phyloP scores from a whole-genome alignment of 108 stramenopile species.

The Parietichytrium sp. region DNA sequence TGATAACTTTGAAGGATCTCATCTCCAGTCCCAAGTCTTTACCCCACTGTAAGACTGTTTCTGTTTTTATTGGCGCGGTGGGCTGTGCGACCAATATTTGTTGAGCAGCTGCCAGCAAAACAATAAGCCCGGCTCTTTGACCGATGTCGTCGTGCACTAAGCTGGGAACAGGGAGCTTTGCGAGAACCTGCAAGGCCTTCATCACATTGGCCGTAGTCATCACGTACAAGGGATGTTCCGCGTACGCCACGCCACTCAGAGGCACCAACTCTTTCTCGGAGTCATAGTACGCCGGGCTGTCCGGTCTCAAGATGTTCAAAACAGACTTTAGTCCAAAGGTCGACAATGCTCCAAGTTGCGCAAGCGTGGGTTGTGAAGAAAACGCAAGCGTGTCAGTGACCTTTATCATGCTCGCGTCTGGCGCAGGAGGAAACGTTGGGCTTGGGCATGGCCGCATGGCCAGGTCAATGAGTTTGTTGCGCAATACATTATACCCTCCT shows the following conservation, averaged over 20 bases:
- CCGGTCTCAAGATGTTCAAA: not conserved
- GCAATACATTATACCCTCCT: slow-evolving; percentile 16
- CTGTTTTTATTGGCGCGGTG: not conserved
- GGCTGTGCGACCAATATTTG: not conserved
- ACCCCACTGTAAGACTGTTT: not conserved
- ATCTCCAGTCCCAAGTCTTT: not conserved
- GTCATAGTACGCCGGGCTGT: not conserved
- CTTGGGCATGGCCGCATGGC: not conserved
- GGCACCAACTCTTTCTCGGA: not conserved
- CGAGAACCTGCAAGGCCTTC: not conserved
- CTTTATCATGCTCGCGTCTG: slow-evolving; percentile 18
- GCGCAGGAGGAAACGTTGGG: slow-evolving; percentile 6
- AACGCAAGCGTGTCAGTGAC: slow-evolving; percentile 12
- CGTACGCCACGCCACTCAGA: not conserved
- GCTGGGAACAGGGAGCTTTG: not conserved
- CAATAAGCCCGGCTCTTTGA: not conserved
- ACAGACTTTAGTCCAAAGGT: not conserved
- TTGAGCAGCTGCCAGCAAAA: not conserved
- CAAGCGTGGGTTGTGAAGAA: slow-evolving; percentile 15
- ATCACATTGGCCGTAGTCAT: not conserved
- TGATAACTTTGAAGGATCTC: too few species aligned
- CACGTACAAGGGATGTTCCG: not conserved
- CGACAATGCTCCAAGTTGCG: not conserved
- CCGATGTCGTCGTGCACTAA: slow-evolving; percentile 24
- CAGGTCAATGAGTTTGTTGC: slow-evolving; percentile 9